phyloP scores from a whole-genome alignment of 108 stramenopile genomes.

The Skeletonema tropicum region DNA sequence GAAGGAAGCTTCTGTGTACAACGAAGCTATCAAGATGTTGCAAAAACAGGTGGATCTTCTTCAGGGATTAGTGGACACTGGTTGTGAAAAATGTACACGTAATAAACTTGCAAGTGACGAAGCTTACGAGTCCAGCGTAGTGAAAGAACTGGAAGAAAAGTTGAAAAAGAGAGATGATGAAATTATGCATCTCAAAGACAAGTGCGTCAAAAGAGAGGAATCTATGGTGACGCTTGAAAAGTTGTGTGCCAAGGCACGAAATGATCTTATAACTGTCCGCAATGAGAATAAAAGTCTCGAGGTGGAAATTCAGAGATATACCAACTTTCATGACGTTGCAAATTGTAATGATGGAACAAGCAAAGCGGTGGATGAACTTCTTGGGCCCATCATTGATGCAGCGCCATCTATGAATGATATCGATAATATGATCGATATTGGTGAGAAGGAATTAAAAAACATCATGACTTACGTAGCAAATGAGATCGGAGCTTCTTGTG shows the following conservation, averaged over 20 bases:
- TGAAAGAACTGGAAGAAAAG: conserved; percentile 7
- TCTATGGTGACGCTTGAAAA: conserved; percentile 16
- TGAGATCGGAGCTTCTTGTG: neutral
- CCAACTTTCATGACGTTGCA: neutral
- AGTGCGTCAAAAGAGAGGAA: conserved; percentile 5
- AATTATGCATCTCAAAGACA: conserved; percentile 22
- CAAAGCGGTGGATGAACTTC: neutral
- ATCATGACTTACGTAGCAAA: neutral
- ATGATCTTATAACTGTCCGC: conserved; percentile 16
- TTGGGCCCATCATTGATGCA: neutral
- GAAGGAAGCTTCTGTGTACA: conserved; percentile 33
- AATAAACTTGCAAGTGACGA: neutral
- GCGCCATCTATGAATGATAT: neutral
- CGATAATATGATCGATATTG: neutral
- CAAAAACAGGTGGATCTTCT: conserved; percentile 36
- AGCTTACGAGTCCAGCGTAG: neutral
- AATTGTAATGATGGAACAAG: neutral
- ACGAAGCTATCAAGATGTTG: conserved; percentile 43
- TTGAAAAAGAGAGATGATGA: conserved; percentile 16
- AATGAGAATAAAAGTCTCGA: conserved; percentile 23
- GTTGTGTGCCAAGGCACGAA: conserved; percentile 21
- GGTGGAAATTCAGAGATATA: conserved; percentile 13
- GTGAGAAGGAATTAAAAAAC: neutral
- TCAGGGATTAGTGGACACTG: conserved; percentile 5
- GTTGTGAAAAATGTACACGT: conserved; percentile 12